Base-by-base conservation (phyloP, 2,329 filamentous ascomycete genomes). In the Penicillium sp. region DNA sequence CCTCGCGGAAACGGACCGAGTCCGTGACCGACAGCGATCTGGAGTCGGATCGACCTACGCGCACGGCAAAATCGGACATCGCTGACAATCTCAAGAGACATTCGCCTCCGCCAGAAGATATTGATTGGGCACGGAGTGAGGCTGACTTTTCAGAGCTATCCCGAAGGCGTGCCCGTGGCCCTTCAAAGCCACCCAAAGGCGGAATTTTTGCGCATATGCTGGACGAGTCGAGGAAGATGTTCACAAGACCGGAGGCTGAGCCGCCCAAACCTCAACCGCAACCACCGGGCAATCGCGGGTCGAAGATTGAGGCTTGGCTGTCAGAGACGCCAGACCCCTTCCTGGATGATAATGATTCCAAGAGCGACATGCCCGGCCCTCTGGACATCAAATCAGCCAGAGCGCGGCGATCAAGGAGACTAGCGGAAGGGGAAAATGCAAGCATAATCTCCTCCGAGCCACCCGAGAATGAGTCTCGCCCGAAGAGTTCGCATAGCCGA, bases 291-390 rank as follows among this genome's bases (percentile, higher is more conserved):
- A 54, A 54, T 14, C 72, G 72, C 31, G 66, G 73, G 10, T 71
- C 72, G 36, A 77, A 78, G 33, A 75, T 84, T 17, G 77, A 83
- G 59, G 76, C 78, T 33, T 84, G 80, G 80, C 70, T 84, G 4
- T 73, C 73, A 2, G 68, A 67, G 36, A 79, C 77, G 2, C 69
- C 74, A 7, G 77, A 80, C 58, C 75, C 77, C 2, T 78, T 80
- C 42, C 45, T 72, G 33, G 74, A 77, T n/a, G 58, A 58, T 15
- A 50, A 58, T 20, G 53, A 57, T 15, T 50, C 54, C 3, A 54
- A 57, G 18, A 63, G 59, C 29, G 67, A 70, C 32, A 56, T 70
- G 21, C 67, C 69, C 7, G 62, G 63, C 17, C 67, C 68, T 7
- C 39, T 70, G 19, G 68, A 67, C 36, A 66, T 66, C 34, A 69